These are phyloP conservation scores for Cladorrhinum sp. DNA, from an alignment of 2,329 filamentous ascomycete species.

Conservation along the genomic window DNA sequence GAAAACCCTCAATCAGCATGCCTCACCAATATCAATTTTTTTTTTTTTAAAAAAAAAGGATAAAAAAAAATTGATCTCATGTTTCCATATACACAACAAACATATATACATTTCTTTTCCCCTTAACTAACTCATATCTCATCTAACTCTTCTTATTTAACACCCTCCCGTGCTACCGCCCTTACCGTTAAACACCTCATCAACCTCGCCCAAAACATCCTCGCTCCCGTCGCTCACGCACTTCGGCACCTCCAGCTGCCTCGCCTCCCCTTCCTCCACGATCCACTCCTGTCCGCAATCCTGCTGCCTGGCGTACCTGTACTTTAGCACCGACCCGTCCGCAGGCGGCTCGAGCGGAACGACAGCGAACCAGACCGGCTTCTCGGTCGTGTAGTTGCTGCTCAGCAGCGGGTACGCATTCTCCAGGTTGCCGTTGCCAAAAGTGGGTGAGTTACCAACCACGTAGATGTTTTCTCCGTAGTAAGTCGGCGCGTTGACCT, in stretches of 20 bases:
- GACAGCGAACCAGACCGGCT: constrained; percentile 45
- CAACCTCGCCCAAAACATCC: constrained; percentile 27
- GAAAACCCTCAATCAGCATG: no score
- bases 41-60: no score
- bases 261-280: constrained; percentile 42
- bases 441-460: constrained; percentile 39
- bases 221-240: constrained; percentile 32
- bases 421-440: constrained; percentile 43
- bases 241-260: constrained; percentile 39
- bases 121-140: no score
- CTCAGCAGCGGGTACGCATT: constrained; percentile 40
- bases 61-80: no score
- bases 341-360: constrained; percentile 37
- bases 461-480: constrained; percentile 48
- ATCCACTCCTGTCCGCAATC: constrained; percentile 42
- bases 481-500: constrained; percentile 45
- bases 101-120: no score
- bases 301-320: constrained; percentile 45
- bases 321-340: constrained; percentile 39
- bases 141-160: no score
- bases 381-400: constrained; percentile 39
- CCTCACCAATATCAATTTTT: no score
- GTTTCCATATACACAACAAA: no score
- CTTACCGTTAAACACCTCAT: constrained; percentile 40
- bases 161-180: constrained; percentile 30